Conservation (phyloP, 78 protist species). For the Emiliania huxleyi region DNA sequence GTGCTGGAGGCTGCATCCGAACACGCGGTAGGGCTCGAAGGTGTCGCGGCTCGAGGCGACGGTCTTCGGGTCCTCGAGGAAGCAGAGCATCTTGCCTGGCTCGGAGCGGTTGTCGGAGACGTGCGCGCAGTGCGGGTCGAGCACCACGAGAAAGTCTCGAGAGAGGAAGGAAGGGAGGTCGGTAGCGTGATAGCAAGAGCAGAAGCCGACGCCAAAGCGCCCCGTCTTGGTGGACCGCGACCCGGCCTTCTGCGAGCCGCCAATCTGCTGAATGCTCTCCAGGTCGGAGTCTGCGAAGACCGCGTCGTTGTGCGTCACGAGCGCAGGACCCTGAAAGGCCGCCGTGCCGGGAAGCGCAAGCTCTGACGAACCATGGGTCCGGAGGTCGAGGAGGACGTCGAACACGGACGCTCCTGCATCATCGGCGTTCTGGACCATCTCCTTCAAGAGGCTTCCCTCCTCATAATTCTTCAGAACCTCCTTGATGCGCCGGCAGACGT, state of each 20-base stretch:
- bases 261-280: slow-evolving; percentile 34
- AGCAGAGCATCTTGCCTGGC: background rate
- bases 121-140: slow-evolving; percentile 54
- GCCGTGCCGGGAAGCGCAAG: background rate
- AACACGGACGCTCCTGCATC: slow-evolving; percentile 30
- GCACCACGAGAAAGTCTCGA: background rate
- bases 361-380: background rate
- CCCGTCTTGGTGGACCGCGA: background rate
- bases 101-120: background rate
- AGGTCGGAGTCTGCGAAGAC: slow-evolving; percentile 48
- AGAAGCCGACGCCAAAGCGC: slow-evolving; percentile 73
- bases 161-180: slow-evolving; percentile 59
- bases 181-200: slow-evolving; percentile 61
- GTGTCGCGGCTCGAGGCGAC: background rate
- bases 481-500: background rate
- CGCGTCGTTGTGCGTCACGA: slow-evolving; percentile 47
- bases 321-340: slow-evolving; percentile 60
- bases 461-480: background rate
- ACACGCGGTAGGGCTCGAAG: slow-evolving; percentile 29
- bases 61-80: no score
- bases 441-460: background rate
- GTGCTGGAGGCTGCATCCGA: slow-evolving; percentile 5
- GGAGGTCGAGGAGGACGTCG: background rate
- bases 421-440: slow-evolving; percentile 43
- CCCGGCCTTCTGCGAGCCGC: slow-evolving; percentile 14